Base-by-base conservation (phyloP, 1,284 basidiomycete genomes). In the Leccinum subrobustum region DNA sequence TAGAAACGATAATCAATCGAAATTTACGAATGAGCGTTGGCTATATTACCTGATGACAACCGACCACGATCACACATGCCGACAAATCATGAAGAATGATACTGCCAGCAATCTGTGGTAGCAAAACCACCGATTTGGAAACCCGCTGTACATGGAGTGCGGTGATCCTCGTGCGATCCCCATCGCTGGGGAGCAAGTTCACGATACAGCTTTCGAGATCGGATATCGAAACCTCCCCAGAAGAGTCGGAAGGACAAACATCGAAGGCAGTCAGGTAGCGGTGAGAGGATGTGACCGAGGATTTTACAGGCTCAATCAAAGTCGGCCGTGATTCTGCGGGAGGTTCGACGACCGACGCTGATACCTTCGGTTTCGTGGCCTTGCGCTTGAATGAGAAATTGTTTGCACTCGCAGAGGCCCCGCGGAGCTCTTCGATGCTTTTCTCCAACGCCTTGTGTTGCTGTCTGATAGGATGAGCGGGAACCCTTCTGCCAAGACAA, bases 351-450 rank as follows among this genome's bases (percentile, higher is more conserved):
- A 44, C 51, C 23, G 61, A 48, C 5, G 63, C 35, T 18, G 66
- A 62, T 20, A 69, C 51, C 52, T 66, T 62, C 11, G 70, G 42
- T 31, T 73, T 63, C n/a, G 68, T 57, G 3, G 75, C 63, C 65
- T 81, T 88, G 18, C 85, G 82, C 67, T 86, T 90, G 79, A 93
- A 93, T 0, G 85, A 73, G 68, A 94, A 94, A 63, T 83, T 89
- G 0, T 83, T 69, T 66, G 85, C 86, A 4, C 83, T 77, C 8
- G 74, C 72, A 3, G 76, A 74, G 20, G 78, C 70, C 5, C 76
- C 70, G 14, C 85, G 79, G 5, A 87, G 70, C 1, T 78, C 75
- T 54, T 86, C 81, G 3, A 92, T 63, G 9, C 74, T 71, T 59
- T 77, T 75, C 69, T 89, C 87, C 16, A 89, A 70, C 11, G 72